Conservation (phyloP, 2,329 filamentous ascomycete species). For the Fusarium sp. region DNA sequence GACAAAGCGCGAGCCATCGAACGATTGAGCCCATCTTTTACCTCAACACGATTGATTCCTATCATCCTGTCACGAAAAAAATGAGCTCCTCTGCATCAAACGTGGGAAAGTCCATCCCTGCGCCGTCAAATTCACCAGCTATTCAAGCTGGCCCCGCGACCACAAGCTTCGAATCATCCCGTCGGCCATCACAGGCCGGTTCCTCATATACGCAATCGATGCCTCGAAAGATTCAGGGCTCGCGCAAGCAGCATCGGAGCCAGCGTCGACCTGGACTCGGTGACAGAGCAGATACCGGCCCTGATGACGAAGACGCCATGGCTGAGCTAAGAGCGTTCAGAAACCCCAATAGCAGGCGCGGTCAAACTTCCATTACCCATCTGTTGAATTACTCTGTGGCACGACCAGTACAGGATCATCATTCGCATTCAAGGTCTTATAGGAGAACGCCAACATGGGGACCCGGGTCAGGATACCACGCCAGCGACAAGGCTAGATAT, state of each 20-base stretch:
- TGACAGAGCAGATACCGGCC: slow-evolving; percentile 49
- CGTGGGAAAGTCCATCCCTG: slow-evolving; percentile 64
- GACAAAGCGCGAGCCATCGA: slow-evolving; percentile 9
- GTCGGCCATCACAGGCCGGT: slow-evolving; percentile 57
- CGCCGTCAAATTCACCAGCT: slow-evolving; percentile 54
- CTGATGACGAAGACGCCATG: slow-evolving; percentile 87
- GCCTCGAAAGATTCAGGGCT: slow-evolving; percentile 79
- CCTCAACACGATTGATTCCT: slow-evolving; percentile 1
- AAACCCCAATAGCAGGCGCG: slow-evolving; percentile 76
- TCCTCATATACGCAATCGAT: slow-evolving; percentile 50
- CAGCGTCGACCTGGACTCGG: slow-evolving; percentile 74
- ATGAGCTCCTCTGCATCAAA: slow-evolving; percentile 51
- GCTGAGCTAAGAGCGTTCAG: slow-evolving; percentile 76
- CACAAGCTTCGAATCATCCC: slow-evolving; percentile 62
- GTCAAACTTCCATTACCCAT: slow-evolving; percentile 97
- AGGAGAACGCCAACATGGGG: slow-evolving; percentile 84
- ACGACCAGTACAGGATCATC: slow-evolving; percentile 71
- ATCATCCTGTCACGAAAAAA: slow-evolving; percentile 10
- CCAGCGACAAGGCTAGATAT: slow-evolving; percentile 88
- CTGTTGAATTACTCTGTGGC: slow-evolving; percentile 91
- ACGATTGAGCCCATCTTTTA: slow-evolving; percentile 17
- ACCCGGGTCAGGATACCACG: slow-evolving; percentile 87
- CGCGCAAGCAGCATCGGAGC: slow-evolving; percentile 85
- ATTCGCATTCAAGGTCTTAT: slow-evolving; percentile 65
- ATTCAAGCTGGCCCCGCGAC: slow-evolving; percentile 56